Conservation (phyloP, 805 yeast species). For the Metschnikowia cubensis region DNA sequence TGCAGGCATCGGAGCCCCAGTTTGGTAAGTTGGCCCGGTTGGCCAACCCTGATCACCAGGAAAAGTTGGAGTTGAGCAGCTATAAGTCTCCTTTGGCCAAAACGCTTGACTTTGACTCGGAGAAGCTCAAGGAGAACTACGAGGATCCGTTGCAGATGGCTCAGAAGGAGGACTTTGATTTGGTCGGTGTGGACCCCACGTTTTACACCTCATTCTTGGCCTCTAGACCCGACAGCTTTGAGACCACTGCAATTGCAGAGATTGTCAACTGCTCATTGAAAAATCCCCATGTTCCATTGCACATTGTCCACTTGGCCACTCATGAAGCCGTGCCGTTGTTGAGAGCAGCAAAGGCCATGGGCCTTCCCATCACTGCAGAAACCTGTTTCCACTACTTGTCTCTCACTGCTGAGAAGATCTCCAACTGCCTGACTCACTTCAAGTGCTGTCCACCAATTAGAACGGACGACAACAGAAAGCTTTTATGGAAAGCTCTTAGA, state of each 20-base stretch:
- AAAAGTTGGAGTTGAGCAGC: slow-evolving; percentile 9
- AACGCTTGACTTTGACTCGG: slow-evolving; percentile 18
- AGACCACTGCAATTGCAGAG: slow-evolving; percentile 75
- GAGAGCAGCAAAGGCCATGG: slow-evolving; percentile 54
- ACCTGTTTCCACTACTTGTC: slow-evolving; percentile 92
- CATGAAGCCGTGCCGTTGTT: slow-evolving; percentile 77
- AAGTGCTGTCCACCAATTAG: slow-evolving; percentile 97
- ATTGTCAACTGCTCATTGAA: slow-evolving; percentile 59
- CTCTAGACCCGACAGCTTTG: slow-evolving; percentile 86
- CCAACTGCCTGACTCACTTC: slow-evolving; percentile 74
- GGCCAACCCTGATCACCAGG: slow-evolving; percentile 30
- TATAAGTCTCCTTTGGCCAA: slow-evolving; percentile 24
- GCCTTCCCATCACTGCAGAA: slow-evolving; percentile 74
- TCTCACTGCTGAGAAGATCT: slow-evolving; percentile 71
- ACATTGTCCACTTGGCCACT: slow-evolving; percentile 88
- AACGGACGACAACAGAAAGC: slow-evolving; percentile 61
- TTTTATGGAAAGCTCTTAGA: slow-evolving; percentile 75
- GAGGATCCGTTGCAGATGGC: slow-evolving; percentile 42
- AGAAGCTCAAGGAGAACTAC: slow-evolving; percentile 13
- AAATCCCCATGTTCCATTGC: slow-evolving; percentile 64
- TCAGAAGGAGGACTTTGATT: slow-evolving; percentile 34
- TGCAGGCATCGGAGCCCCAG: slow-evolving; percentile 59
- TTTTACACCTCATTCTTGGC: slow-evolving; percentile 70
- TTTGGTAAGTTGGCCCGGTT: slow-evolving; percentile 42
- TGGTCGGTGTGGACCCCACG: slow-evolving; percentile 52